A percentile compares a stretch with the other conserved stretches of the same genome.
Evolutionary conservation across 352 stramenopile species (phyloP).

Genomic region (Pythium vanterpoolii): DNA sequence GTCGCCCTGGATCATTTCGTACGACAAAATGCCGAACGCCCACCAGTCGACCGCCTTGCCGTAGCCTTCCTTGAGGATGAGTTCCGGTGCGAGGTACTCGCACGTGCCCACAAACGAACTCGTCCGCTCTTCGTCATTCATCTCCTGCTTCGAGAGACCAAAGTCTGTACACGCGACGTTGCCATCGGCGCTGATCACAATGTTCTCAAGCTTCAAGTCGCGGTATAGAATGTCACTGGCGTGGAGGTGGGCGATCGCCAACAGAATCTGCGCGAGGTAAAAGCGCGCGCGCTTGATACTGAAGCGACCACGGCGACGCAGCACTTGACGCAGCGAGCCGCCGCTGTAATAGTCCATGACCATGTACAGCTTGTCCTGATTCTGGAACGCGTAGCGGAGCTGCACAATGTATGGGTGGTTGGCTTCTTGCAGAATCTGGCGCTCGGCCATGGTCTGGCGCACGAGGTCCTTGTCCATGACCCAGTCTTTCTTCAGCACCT

Average conservation of each 20-base stretch:
- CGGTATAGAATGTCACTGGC: slow-evolving; percentile 66
- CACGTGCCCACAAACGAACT: slow-evolving; percentile 74
- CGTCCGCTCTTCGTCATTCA: slow-evolving; percentile 63
- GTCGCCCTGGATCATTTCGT: slow-evolving; percentile 74
- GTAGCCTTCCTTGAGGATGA: slow-evolving; percentile 72
- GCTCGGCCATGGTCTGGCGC: slow-evolving; percentile 74
- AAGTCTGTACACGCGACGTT: slow-evolving; percentile 75
- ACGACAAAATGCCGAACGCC: slow-evolving; percentile 72
- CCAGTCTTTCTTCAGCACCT: slow-evolving; percentile 79
- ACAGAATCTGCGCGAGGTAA: slow-evolving; percentile 62
- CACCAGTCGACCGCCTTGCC: slow-evolving; percentile 74
- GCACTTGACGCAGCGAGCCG: slow-evolving; percentile 59
- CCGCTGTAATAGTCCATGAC: slow-evolving; percentile 82
- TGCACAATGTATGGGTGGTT: slow-evolving; percentile 78
- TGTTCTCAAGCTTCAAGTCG: slow-evolving; percentile 75
- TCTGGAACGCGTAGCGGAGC: slow-evolving; percentile 74
- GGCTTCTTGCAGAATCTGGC: slow-evolving; percentile 67
- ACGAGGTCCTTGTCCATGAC: slow-evolving; percentile 81
- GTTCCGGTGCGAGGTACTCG: slow-evolving; percentile 68
- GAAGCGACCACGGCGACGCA: slow-evolving; percentile 60
- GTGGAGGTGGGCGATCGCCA: slow-evolving; percentile 65
- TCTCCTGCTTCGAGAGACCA: slow-evolving; percentile 70
- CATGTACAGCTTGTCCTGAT: slow-evolving; percentile 81
- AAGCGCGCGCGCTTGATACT: slow-evolving; percentile 71
- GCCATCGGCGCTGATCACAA: slow-evolving; percentile 66